phyloP scores from a whole-genome alignment of 257 asterid genomes.

The Craterostigma plantagineum region DNA sequence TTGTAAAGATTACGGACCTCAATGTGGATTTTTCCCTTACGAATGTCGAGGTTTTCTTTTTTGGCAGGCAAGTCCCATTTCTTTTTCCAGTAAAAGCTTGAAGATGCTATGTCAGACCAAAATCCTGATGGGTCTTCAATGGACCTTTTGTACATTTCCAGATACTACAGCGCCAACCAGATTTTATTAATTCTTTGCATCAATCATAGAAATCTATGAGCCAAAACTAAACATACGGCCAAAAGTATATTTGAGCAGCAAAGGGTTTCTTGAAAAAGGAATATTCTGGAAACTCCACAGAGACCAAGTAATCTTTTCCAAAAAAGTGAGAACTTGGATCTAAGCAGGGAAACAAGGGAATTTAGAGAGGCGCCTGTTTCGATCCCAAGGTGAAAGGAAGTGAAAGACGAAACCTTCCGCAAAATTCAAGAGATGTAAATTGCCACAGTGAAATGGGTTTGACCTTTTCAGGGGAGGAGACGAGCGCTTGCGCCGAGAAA shows the following conservation, averaged over 20 bases:
- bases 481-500: slow-evolving; percentile 53
- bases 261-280: neutral
- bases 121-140: slow-evolving; percentile 79
- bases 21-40: slow-evolving; percentile 54
- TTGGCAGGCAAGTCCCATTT: slow-evolving; percentile 43
- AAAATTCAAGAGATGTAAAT: neutral
- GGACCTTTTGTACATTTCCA: slow-evolving; percentile 64
- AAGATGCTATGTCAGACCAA: slow-evolving; percentile 83
- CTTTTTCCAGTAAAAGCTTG: slow-evolving; percentile 49
- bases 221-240: neutral
- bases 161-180: slow-evolving; percentile 23
- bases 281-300: neutral
- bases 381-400: neutral
- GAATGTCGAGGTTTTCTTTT: slow-evolving; percentile 70
- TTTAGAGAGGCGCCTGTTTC: too few relatives aligned
- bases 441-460: neutral
- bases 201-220: too few relatives aligned
- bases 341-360: too few relatives aligned
- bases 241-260: neutral
- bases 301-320: neutral
- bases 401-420: neutral
- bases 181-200: too few relatives aligned
- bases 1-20: slow-evolving; percentile 29
- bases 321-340: too few relatives aligned
- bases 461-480: slow-evolving; percentile 61